Base-by-base conservation (phyloP, 176 grass and related monocot genomes). In the Saccharum spontaneum region DNA sequence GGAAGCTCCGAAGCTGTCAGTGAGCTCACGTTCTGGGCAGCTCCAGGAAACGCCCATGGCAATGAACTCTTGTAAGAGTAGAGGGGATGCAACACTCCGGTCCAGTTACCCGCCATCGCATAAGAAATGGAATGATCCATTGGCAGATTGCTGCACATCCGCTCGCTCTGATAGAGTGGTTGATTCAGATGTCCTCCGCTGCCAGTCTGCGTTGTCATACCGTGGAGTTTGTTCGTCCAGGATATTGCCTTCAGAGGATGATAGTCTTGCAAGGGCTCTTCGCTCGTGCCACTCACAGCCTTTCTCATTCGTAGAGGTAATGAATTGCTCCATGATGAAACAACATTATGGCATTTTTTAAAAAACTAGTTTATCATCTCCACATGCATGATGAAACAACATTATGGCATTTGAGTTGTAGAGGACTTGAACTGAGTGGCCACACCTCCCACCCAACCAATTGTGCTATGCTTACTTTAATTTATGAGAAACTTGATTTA, bases 271-370 rank as follows among this genome's bases (percentile, higher is more conserved):
- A 8, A 96, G 92, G 81, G 97, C 97, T 61, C 84, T 96, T 78
- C 84, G 90, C 1, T 94, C 94, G 0, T 92, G 88, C 87, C 89
- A 99, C 34, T 94, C 97, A 10, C 97, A 94, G 50, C 97, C 92
- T 62, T 92, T 99, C 74, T 96, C 94, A 34, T 96, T 94, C 81
- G 73, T 89, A 23, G 88, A 94, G 97, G 97, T 94, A 67, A 85
- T 82, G 69, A 16, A 81, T 68, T 59, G 7, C 3, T 49, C 46
- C 46, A 16, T 49, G 46, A 15, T 49, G 13, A 16, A 49, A 49
- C 26, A 17, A 17, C 10, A 36, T 55, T 49, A 49, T 6, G 14
- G 1, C 63, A 2, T 37, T 4, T 57, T 2, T 50, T 6, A 0
- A 23, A 1, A 23, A 80, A 62, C 13, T 48, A n/a, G 26, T 80